Conservation (phyloP, 805 yeast genomes). For the Myxozyma udenii region DNA sequence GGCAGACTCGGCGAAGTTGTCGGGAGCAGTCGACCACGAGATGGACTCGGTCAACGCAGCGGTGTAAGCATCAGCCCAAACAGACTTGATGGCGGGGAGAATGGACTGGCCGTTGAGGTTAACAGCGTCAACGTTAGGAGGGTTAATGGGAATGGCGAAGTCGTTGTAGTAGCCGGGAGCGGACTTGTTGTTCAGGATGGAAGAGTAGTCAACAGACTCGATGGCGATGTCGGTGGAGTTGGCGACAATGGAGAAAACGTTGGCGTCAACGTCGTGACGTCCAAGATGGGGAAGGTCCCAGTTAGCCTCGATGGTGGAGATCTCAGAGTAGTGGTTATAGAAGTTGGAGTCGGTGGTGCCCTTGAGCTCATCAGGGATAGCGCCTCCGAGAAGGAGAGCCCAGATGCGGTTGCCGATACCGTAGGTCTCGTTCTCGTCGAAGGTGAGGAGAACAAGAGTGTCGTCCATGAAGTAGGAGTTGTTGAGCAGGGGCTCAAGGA, state of each 20-base stretch:
- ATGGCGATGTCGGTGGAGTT: constrained; percentile 33
- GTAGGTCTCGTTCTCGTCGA: constrained; percentile 50
- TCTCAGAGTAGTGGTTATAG: constrained; percentile 53
- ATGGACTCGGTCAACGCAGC: constrained; percentile 4
- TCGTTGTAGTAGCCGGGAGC: constrained; percentile 29
- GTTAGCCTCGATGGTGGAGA: constrained; percentile 51
- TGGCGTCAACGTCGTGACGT: constrained; percentile 51
- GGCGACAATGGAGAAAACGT: constrained; percentile 47
- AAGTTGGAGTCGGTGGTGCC: constrained; percentile 49
- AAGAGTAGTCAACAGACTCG: constrained; percentile 12
- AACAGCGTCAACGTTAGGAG: constrained; percentile 41
- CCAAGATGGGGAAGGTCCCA: constrained; percentile 52
- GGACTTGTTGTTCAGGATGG: constrained; percentile 26
- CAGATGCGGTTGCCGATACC: constrained; percentile 46
- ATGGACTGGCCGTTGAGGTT: constrained; percentile 41
- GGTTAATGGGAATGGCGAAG: constrained; percentile 35
- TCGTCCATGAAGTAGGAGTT: constrained; percentile 49
- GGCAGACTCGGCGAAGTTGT: constrained; percentile 12
- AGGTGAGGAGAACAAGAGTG: constrained; percentile 48
- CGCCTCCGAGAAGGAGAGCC: constrained; percentile 50
- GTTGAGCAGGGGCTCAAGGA: constrained; percentile 46
- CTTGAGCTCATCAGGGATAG: constrained; percentile 41
- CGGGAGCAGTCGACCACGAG: constrained; percentile 19
- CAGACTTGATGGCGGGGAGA: constrained; percentile 37
- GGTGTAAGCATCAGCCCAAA: constrained; percentile 37